Evolutionary conservation across 1,284 basidiomycete genomes (phyloP), one percentile per base, ranked within the genome.

Genomic region (Pseudozyma hubeiensis): DNA sequence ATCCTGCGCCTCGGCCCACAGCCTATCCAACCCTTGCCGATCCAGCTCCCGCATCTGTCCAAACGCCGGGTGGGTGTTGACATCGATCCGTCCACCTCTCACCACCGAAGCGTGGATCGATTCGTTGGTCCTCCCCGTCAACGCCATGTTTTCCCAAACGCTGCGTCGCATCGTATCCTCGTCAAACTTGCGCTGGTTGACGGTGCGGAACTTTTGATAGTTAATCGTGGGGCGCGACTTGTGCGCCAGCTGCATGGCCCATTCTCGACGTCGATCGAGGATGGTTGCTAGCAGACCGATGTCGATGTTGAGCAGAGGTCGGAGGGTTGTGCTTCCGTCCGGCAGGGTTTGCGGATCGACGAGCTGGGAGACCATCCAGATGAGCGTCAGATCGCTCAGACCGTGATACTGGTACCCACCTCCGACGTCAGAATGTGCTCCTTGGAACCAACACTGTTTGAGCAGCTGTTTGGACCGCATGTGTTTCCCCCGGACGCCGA

Each of bases 371-470:
- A 82, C 67, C 77, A 84, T 80, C 82, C 82, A 84, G 47, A 79
- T 67, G 7, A 84, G 66, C 1, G 79, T 46, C 14, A 84, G 43
- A 44, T 83, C 78, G 16, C 71, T 63, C 1, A 84, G 62, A 1
- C 82, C 82, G 52, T 83, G 82, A 19, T 71, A 62, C 53, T 65
- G 50, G 34, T 70, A 73, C 17, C 81, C 80, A 6, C 82, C 82
- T 6, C 82, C 82, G 6, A 73, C 64, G 57, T 83, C 81, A 6
- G 77, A 71, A 43, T 84, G 82, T 0, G 66, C 67, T 29, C 82
- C 82, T 16, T 77, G 58, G 60, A 84, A 83, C 82, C 82, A 84
- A 7, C 58, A 56, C 54, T 84, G 82, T 56, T 80, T 75, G 30
- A 84, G 49, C 9, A 63, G 56, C 60, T 84, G 82, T 4, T 69